A percentile compares a stretch with the other conserved stretches of the same genome.
These are phyloP conservation scores for Colletotrichum chrysophilum DNA, from an alignment of 2,329 filamentous ascomycete genomes.

Conservation along the genomic window DNA sequence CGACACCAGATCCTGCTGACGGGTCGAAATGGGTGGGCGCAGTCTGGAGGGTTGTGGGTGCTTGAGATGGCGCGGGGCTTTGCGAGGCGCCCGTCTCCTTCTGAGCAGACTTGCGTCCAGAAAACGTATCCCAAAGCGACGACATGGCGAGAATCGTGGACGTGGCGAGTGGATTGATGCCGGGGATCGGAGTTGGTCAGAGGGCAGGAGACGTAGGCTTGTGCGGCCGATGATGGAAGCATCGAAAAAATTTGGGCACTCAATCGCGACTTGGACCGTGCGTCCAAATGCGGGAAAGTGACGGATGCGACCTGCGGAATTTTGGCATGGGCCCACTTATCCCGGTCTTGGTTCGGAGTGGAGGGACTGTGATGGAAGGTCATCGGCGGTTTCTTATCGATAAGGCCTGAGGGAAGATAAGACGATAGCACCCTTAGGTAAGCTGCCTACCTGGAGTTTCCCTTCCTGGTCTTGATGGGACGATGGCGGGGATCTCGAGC, in stretches of 20 bases:
- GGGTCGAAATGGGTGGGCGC: conserved; percentile 71
- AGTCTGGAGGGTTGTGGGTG: conserved; percentile 57
- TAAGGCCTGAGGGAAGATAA: not conserved
- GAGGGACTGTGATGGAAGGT: not conserved
- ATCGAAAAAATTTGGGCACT: conserved; percentile 25
- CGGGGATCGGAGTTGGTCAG: conserved; percentile 10
- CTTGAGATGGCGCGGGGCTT: conserved; percentile 39
- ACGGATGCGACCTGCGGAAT: conserved; percentile 1
- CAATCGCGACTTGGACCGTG: conserved; percentile 24
- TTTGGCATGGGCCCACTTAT: conserved; percentile 9
- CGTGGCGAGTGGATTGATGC: conserved; percentile 4
- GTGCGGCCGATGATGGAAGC: conserved; percentile 21
- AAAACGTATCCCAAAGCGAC: conserved; percentile 66
- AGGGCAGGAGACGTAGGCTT: conserved; percentile 5
- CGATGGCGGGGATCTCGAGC: not conserved
- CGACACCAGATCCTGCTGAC: conserved; percentile 77
- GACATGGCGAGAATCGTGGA: conserved; percentile 48
- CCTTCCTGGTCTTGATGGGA: not conserved
- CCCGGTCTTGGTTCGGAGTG: not conserved
- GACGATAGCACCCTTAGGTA: not conserved
- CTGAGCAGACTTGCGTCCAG: conserved; percentile 58
- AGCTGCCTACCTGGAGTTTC: not conserved
- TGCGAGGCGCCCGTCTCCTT: conserved; percentile 31
- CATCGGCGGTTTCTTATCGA: not conserved
- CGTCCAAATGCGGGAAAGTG: conserved; percentile 1